These are phyloP conservation scores for Sphaceloma murrayae DNA, from an alignment of 2,329 filamentous ascomycete species.

Conservation along the genomic window DNA sequence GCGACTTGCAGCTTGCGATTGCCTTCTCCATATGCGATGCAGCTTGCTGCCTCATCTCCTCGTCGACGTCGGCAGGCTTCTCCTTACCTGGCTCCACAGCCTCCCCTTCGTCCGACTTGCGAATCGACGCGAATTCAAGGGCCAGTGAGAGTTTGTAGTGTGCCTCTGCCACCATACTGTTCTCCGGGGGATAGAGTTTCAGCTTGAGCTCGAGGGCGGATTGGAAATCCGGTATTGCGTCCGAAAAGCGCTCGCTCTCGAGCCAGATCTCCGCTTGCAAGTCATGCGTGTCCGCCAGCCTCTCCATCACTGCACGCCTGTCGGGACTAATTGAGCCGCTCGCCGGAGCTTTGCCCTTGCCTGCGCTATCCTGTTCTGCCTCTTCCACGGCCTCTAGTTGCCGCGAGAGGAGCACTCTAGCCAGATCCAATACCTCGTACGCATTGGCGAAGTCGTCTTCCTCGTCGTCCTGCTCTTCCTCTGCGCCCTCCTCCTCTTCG, in stretches of 20 bases:
- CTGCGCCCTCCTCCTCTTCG: constrained; percentile 41
- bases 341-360: constrained; percentile 37
- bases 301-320: constrained; percentile 62
- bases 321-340: constrained; percentile 28
- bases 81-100: constrained; percentile 32
- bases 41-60: constrained; percentile 61
- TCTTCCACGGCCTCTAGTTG: constrained; percentile 43
- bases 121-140: constrained; percentile 83
- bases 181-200: constrained; percentile 67
- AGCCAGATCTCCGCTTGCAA: constrained; percentile 93
- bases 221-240: constrained; percentile 76
- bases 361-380: constrained; percentile 35
- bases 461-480: constrained; percentile 39
- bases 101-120: constrained; percentile 45
- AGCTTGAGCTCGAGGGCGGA: constrained; percentile 70
- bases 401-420: constrained; percentile 49
- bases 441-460: constrained; percentile 56
- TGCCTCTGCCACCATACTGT: constrained; percentile 80
- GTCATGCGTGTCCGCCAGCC: constrained; percentile 86
- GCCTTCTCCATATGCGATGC: constrained; percentile 62
- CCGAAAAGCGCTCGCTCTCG: constrained; percentile 84
- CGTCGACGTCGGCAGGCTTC: constrained; percentile 48
- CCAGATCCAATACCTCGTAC: constrained; percentile 54
- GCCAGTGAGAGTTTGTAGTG: constrained; percentile 95
- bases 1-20: constrained; percentile 61